These are phyloP conservation scores for Phaffia rhodozyma DNA, from an alignment of 1,284 basidiomycete species.

Conservation along the genomic window DNA sequence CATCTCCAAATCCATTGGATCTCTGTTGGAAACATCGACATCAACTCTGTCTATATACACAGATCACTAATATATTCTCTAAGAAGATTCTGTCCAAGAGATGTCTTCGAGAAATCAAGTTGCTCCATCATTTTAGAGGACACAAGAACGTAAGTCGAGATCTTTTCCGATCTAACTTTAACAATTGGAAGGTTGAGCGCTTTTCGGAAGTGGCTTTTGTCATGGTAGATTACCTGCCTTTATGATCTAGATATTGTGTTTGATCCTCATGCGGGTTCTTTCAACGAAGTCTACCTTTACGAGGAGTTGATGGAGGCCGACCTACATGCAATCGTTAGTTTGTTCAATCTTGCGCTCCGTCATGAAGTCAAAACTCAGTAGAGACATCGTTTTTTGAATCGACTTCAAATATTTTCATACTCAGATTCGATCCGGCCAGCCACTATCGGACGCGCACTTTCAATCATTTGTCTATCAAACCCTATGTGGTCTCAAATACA, in stretches of 20 bases:
- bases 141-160: conserved; percentile 69
- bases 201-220: conserved; percentile 4
- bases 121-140: conserved; percentile 88
- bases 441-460: conserved; percentile 96
- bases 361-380: background rate
- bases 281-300: conserved; percentile 92
- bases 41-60: background rate
- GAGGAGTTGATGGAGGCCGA: conserved; percentile 99
- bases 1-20: conserved; percentile 19
- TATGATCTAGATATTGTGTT: conserved; percentile 97
- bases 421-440: conserved; percentile 92
- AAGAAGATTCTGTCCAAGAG: conserved; percentile 89
- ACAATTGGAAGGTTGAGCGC: background rate
- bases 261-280: conserved; percentile 64
- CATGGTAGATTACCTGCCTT: conserved; percentile 44
- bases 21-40: conserved; percentile 3
- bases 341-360: conserved; percentile 13
- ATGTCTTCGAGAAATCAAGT: conserved; percentile 84
- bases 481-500: conserved; percentile 92
- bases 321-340: conserved; percentile 84
- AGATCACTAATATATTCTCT: conserved; percentile 91
- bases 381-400: background rate
- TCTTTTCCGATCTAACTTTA: conserved; percentile 36
- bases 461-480: conserved; percentile 98
- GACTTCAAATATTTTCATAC: background rate